Evolutionary conservation across 176 grass and related monocot species (phyloP).

Genomic region (Aegilops tauschii): DNA sequence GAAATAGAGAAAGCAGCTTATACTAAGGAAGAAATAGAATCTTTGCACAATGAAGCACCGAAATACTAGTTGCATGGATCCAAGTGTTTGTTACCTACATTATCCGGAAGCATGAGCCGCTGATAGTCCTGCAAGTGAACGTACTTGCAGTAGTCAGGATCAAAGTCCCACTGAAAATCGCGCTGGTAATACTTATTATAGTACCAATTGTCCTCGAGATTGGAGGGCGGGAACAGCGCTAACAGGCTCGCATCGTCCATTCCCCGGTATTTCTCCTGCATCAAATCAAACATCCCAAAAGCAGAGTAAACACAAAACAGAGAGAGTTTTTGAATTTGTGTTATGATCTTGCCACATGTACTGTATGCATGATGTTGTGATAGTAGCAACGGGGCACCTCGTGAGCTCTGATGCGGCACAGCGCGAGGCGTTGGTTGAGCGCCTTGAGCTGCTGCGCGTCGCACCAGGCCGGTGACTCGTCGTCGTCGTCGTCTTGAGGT

Average conservation of each 20-base stretch:
- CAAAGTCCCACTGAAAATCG: background rate
- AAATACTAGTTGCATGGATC: background rate
- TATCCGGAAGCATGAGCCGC: background rate
- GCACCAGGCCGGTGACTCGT: background rate
- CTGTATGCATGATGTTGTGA: background rate
- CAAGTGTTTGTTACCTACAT: background rate
- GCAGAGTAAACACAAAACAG: background rate
- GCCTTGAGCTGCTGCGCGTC: background rate
- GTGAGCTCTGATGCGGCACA: background rate
- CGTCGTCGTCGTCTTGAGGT: background rate
- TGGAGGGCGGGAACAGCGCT: rapidly evolving
- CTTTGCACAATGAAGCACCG: too few relatives aligned
- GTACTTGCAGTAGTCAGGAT: background rate
- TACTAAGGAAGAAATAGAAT: too few relatives aligned
- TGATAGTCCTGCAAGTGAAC: background rate
- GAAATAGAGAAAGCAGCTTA: background rate
- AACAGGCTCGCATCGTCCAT: background rate
- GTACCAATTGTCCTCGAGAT: background rate
- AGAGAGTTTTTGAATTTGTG: background rate
- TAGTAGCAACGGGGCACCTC: background rate
- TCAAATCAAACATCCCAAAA: background rate
- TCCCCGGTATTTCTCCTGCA: background rate
- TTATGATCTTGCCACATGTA: background rate
- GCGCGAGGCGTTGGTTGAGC: background rate
- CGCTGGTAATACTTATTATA: background rate